Percentiles rank a stretch among this genome's conserved stretches.
These are phyloP conservation scores for Myriosclerotinia curreyana DNA, from an alignment of 2,329 filamentous ascomycete genomes.

Conservation along the genomic window DNA sequence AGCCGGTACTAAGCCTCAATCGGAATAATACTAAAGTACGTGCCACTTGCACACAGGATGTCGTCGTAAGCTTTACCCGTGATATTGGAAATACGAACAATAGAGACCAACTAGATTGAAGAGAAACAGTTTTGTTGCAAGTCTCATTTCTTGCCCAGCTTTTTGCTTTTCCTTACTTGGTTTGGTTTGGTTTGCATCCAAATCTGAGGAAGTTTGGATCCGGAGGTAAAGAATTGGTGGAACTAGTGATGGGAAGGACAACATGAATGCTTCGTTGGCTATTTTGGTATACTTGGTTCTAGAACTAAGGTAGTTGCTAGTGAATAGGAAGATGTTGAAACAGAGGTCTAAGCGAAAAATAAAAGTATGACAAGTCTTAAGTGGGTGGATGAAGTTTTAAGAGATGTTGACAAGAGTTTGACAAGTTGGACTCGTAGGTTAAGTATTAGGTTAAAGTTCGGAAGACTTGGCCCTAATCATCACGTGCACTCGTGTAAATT, in stretches of 20 bases:
- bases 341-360: not conserved
- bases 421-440: too few relatives aligned
- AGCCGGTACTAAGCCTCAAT: not conserved
- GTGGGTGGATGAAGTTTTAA: not conserved
- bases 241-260: not conserved
- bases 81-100: not conserved
- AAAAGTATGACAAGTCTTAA: too few relatives aligned
- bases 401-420: too few relatives aligned
- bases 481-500: slow-evolving; percentile 5
- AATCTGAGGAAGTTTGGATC: too few relatives aligned
- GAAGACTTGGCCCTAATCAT: rapidly evolving
- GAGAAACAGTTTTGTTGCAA: slow-evolving; percentile 16
- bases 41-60: slow-evolving; percentile 6
- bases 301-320: slow-evolving; percentile 1
- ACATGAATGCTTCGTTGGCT: not conserved
- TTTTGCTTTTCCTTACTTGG: slow-evolving; percentile 17
- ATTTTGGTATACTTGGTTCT: not conserved
- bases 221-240: not conserved
- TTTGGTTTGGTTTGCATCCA: not conserved
- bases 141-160: slow-evolving; percentile 20
- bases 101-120: slow-evolving; percentile 3
- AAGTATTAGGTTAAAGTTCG: not conserved
- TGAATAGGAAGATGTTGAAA: not conserved
- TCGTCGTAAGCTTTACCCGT: slow-evolving; percentile 21
- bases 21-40: not conserved